Evolutionary conservation across 768 basidiomycete species (phyloP).

Genomic region (Clitopilus passeckerianus): DNA sequence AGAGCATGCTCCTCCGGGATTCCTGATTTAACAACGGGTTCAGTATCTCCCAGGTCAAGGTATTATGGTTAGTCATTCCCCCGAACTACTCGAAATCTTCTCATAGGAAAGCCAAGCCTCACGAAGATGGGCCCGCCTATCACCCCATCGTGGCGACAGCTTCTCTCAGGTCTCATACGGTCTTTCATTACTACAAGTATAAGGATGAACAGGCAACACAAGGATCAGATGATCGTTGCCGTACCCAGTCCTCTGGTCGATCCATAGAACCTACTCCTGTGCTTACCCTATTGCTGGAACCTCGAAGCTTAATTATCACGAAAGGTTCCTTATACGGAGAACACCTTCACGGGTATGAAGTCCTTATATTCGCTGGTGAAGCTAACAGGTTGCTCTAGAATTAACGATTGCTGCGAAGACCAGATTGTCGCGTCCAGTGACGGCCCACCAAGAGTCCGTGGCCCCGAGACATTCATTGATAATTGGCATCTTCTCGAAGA

Average conservation of each 20-base stretch:
- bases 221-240: constrained; percentile 9
- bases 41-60: constrained; percentile 89
- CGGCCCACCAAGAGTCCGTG: constrained; percentile 19
- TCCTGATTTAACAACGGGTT: background rate
- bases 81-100: background rate
- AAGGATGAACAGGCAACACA: constrained; percentile 13
- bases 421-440: constrained; percentile 20
- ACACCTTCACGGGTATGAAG: constrained; percentile 66
- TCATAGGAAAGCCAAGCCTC: constrained; percentile 41
- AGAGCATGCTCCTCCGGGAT: background rate
- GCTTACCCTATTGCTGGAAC: constrained; percentile 75
- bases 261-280: constrained; percentile 62
- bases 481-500: constrained; percentile 54
- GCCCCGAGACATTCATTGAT: constrained; percentile 35
- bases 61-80: constrained; percentile 61
- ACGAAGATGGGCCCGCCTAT: constrained; percentile 90
- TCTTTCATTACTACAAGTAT: constrained; percentile 82
- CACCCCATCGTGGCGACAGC: constrained; percentile 87
- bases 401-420: constrained; percentile 42
- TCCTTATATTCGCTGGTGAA: background rate
- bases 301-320: constrained; percentile 81
- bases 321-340: constrained; percentile 60
- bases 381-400: constrained; percentile 6
- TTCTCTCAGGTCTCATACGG: constrained; percentile 77
- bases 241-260: constrained; percentile 30